phyloP scores from a whole-genome alignment of 805 yeast genomes.

The Brettanomyces sp. region DNA sequence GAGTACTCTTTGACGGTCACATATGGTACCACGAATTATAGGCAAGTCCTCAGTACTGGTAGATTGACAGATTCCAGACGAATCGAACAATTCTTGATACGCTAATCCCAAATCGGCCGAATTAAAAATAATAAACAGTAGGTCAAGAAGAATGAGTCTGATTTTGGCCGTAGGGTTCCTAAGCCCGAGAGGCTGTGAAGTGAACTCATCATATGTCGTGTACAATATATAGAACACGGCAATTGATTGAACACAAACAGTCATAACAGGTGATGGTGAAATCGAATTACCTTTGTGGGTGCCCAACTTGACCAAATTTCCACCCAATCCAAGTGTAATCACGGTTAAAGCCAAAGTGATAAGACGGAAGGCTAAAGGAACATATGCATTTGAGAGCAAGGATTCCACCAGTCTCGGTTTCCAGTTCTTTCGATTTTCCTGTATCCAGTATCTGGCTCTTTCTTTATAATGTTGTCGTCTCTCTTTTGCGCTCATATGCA shows the following conservation, averaged over 20 bases:
- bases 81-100: slow-evolving; percentile 73
- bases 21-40: slow-evolving; percentile 32
- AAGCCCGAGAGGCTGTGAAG: slow-evolving; percentile 85
- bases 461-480: slow-evolving; percentile 31
- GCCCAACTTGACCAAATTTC: slow-evolving; percentile 37
- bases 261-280: slow-evolving; percentile 89
- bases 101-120: slow-evolving; percentile 82
- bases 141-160: slow-evolving; percentile 70
- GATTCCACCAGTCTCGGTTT: slow-evolving; percentile 50
- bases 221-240: slow-evolving; percentile 72
- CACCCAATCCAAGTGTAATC: slow-evolving; percentile 66
- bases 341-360: slow-evolving; percentile 49
- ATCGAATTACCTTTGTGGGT: slow-evolving; percentile 35
- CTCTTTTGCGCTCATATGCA: slow-evolving; percentile 1
- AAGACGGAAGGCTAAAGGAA: slow-evolving; percentile 68
- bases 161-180: slow-evolving; percentile 79
- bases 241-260: slow-evolving; percentile 71
- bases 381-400: slow-evolving; percentile 65
- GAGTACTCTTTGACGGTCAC: slow-evolving; percentile 69
- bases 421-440: slow-evolving; percentile 53
- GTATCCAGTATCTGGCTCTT: slow-evolving; percentile 59
- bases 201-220: slow-evolving; percentile 84
- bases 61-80: slow-evolving; percentile 65
- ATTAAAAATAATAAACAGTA: slow-evolving; percentile 79
- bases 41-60: not conserved